phyloP scores from a whole-genome alignment of 2,329 filamentous ascomycete genomes.

The Ascochyta koolunga region DNA sequence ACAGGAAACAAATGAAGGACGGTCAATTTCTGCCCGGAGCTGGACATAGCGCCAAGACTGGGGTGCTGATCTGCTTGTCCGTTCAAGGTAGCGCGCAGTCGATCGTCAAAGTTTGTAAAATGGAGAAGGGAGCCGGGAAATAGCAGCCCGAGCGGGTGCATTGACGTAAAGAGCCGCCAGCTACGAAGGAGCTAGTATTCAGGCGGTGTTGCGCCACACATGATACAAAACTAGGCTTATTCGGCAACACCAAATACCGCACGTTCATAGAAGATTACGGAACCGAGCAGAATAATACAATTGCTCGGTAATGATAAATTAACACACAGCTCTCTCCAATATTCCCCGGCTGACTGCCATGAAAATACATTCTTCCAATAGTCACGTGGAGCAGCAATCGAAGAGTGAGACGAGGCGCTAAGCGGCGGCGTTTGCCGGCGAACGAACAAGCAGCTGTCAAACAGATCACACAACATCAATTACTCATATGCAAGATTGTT shows the following conservation, averaged over 20 bases:
- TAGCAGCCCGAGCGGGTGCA: too few species aligned
- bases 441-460: neutral
- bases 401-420: conserved; percentile 2
- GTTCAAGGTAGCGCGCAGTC: conserved; percentile 1
- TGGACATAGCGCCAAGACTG: conserved; percentile 1
- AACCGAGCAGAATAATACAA: too few species aligned
- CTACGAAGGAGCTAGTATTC: too few species aligned
- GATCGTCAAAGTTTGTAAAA: neutral
- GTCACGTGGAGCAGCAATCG: conserved; percentile 5
- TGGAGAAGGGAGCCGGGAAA: neutral
- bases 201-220: too few species aligned
- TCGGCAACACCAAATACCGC: too few species aligned
- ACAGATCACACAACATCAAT: neutral
- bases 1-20: conserved; percentile 26
- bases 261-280: too few species aligned
- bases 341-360: too few species aligned
- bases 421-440: neutral
- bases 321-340: too few species aligned
- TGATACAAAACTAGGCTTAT: too few species aligned
- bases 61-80: conserved; percentile 6
- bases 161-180: too few species aligned
- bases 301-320: too few species aligned
- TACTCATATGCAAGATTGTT: neutral
- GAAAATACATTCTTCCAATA: too few species aligned
- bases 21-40: conserved; percentile 13